Evolutionary conservation across 371 early-diverging fungal genomes (phyloP), one percentile per base, ranked within the genome.

Genomic region (Encephalitozoon cuniculi): DNA sequence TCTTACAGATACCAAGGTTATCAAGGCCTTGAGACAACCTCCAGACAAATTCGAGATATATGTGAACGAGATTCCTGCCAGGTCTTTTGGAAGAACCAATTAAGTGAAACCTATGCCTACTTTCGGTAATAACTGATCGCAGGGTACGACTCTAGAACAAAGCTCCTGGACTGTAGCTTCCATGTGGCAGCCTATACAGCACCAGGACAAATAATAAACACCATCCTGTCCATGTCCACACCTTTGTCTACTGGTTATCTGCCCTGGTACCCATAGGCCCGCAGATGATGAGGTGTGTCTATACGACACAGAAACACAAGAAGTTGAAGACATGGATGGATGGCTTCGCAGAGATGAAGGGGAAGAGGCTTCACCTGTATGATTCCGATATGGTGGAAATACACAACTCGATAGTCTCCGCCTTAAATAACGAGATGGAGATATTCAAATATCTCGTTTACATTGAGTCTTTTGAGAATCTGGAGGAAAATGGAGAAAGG

Each of bases 291-390:
- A 43, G 54, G 11, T 78, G 78, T 59, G 34, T 69, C n/a, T 78
- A 78, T 49, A 73, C 78, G 30, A 54, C 28, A 44, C 54, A 78
- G 4, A 78, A 78, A 66, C 59, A 66, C 7, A 78, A 78, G 40
- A 78, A 78, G 53, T 40, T 52, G 15, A 78, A 78, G 54, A 55
- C 25, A 39, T 78, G 78, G 78, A 25, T 53, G 3, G 78, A 78
- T 25, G 78, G 78, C 30, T 78, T 78, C 44, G 39, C 54, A 37
- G 63, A 26, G 11, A 21, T 26, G 8, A 59, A 44, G 4, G 53
- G 64, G 9, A 72, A 71, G n/a, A 73, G 66, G 28, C 25, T 78
- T n/a, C 59, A n/a, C 43, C 28, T 78, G 8, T 78, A 73, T 32
- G 53, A 74, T 37, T 21, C 34, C 1, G 74, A 78, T 0, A 73